Evolutionary conservation across 1,284 basidiomycete genomes (phyloP).

Genomic region (Meripilus lineatus): DNA sequence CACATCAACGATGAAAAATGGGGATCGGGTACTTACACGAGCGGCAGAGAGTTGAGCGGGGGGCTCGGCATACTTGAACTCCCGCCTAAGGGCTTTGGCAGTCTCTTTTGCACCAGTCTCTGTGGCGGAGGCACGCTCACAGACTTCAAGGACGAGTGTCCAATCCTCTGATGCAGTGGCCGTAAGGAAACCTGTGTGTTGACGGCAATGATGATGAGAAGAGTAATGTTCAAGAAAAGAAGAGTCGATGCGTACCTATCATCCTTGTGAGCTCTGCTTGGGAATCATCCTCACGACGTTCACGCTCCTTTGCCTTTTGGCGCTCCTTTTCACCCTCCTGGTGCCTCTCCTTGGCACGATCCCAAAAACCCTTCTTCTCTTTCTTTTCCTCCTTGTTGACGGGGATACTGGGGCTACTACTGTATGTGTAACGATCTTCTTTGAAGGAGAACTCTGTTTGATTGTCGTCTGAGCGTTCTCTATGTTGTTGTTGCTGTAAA

Average conservation of each 20-base stretch:
- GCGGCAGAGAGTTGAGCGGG: conserved; percentile 68
- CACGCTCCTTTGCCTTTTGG: conserved; percentile 18
- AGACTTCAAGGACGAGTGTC: conserved; percentile 72
- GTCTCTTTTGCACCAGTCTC: conserved; percentile 72
- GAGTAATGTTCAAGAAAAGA: neutral
- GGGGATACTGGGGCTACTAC: conserved; percentile 15
- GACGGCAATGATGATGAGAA: neutral
- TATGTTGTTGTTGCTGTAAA: conserved; percentile 13
- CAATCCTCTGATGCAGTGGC: conserved; percentile 76
- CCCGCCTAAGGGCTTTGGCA: conserved; percentile 62
- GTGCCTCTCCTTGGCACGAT: conserved; percentile 11
- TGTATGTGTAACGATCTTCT: conserved; percentile 21
- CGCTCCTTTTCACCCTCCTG: conserved; percentile 2
- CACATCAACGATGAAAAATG: neutral
- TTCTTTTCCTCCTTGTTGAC: conserved; percentile 35
- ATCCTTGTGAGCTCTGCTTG: conserved; percentile 56
- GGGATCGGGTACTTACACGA: conserved; percentile 41
- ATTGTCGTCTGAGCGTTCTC: neutral
- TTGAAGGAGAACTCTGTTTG: neutral
- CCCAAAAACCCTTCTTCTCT: conserved; percentile 52
- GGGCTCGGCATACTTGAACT: conserved; percentile 78
- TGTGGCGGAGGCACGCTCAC: conserved; percentile 63
- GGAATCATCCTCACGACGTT: conserved; percentile 36
- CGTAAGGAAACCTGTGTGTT: conserved; percentile 49
- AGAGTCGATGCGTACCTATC: conserved; percentile 47